A percentile compares a stretch with the other conserved stretches of the same genome.
Conservation (phyloP, 495 filamentous ascomycete species). For the Melanomma pulvis-pyrius region DNA sequence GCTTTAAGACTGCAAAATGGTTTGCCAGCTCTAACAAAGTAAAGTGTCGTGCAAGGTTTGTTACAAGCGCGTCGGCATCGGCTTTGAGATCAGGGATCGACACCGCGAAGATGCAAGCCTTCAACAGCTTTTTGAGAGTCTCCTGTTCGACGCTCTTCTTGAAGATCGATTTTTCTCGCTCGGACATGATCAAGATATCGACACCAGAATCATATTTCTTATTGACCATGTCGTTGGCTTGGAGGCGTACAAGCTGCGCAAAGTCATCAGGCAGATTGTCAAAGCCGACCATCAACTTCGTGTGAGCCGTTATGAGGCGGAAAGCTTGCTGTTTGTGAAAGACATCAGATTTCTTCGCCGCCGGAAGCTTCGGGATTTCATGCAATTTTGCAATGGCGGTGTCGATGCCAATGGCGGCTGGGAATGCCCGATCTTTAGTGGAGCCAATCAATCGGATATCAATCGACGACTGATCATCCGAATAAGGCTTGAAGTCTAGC, state of each 20-base stretch:
- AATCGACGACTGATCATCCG: slow-evolving; percentile 83
- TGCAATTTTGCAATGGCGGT: slow-evolving; percentile 82
- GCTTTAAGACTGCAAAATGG: slow-evolving; percentile 73
- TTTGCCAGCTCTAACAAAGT: slow-evolving; percentile 87
- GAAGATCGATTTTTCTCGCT: slow-evolving; percentile 76
- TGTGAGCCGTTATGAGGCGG: slow-evolving; percentile 77
- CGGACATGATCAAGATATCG: slow-evolving; percentile 67
- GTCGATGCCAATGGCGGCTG: slow-evolving; percentile 81
- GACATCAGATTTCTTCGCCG: slow-evolving; percentile 71
- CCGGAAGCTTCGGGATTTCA: slow-evolving; percentile 68
- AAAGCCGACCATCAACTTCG: slow-evolving; percentile 86
- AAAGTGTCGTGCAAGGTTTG: slow-evolving; percentile 84
- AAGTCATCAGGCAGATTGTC: slow-evolving; percentile 90
- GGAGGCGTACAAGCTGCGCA: slow-evolving; percentile 76
- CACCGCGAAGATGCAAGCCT: slow-evolving; percentile 82
- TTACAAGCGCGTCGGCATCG: slow-evolving; percentile 70
- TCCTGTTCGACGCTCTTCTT: slow-evolving; percentile 85
- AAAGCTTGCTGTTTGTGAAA: slow-evolving; percentile 95
- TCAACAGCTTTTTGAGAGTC: slow-evolving; percentile 80
- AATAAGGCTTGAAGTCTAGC: slow-evolving; percentile 77
- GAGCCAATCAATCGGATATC: slow-evolving; percentile 88
- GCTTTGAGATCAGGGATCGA: slow-evolving; percentile 78
- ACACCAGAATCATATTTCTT: slow-evolving; percentile 65
- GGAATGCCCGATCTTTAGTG: slow-evolving; percentile 82
- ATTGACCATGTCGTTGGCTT: slow-evolving; percentile 80